phyloP scores from a whole-genome alignment of 1,284 basidiomycete species.

The Ganoderma sinense region DNA sequence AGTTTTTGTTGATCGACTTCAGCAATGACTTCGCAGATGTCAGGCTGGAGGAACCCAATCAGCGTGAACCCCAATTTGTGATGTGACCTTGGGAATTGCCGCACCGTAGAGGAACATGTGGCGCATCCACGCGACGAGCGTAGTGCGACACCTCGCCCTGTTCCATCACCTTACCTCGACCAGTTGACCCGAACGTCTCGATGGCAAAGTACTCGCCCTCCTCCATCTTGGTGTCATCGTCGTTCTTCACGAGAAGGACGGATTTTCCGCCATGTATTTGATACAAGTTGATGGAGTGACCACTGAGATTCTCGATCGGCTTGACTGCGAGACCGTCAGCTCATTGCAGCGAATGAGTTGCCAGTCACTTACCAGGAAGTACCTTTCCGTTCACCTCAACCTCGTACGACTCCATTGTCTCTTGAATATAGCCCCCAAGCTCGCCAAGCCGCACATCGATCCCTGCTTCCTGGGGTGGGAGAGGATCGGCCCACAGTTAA shows the following conservation, averaged over 20 bases:
- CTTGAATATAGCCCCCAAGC: conserved; percentile 92
- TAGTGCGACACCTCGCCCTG: conserved; percentile 97
- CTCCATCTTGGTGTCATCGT: conserved; percentile 96
- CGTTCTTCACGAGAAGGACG: conserved; percentile 89
- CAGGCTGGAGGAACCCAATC: conserved; percentile 55
- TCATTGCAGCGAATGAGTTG: neutral
- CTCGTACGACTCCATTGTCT: conserved; percentile 99
- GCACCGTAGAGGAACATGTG: conserved; percentile 75
- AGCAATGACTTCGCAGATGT: conserved; percentile 88
- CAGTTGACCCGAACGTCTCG: conserved; percentile 98
- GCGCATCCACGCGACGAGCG: conserved; percentile 75
- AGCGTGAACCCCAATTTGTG: neutral
- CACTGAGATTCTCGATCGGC: conserved; percentile 89
- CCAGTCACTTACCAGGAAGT: conserved; percentile 71
- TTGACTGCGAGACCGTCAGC: conserved; percentile 67
- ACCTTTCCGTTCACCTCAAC: conserved; percentile 91
- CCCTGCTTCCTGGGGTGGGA: conserved; percentile 80
- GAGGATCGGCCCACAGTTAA: neutral
- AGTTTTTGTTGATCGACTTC: conserved; percentile 91
- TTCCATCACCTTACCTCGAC: conserved; percentile 93
- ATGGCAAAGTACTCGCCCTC: conserved; percentile 99
- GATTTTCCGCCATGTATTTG: conserved; percentile 92
- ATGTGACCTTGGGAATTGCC: conserved; percentile 28
- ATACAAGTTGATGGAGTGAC: conserved; percentile 91
- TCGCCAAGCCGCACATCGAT: conserved; percentile 97